Evolutionary conservation across 176 grass and related monocot genomes (phyloP).

Genomic region (Paspalum vaginatum): DNA sequence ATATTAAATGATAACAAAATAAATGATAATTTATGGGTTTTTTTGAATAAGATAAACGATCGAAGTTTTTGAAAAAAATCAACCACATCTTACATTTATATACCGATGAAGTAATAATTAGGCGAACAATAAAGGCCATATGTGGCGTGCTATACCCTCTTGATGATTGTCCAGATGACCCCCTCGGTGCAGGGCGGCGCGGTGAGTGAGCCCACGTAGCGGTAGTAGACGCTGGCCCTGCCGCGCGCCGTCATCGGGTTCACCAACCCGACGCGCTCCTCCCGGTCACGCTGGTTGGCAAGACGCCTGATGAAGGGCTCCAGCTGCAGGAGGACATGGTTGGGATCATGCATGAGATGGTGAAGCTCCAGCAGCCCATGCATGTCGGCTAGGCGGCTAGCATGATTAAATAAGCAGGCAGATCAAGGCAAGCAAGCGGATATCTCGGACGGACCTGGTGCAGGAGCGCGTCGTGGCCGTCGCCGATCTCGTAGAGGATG

Average conservation of each 20-base stretch:
- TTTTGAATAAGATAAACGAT: too few relatives aligned
- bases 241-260: constrained; percentile 43
- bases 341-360: too few relatives aligned
- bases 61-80: too few relatives aligned
- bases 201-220: constrained; percentile 85
- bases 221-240: constrained; percentile 58
- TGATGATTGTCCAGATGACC: constrained; percentile 71
- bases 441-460: not conserved
- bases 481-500: constrained; percentile 56
- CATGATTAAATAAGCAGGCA: too few relatives aligned
- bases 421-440: too few relatives aligned
- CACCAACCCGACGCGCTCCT: constrained; percentile 43
- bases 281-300: constrained; percentile 13
- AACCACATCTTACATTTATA: too few relatives aligned
- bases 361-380: too few relatives aligned
- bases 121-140: too few relatives aligned
- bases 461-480: constrained; percentile 44
- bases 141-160: constrained; percentile 35
- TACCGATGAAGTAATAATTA: too few relatives aligned
- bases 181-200: constrained; percentile 74
- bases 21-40: too few relatives aligned
- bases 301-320: constrained; percentile 54
- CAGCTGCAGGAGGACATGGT: constrained; percentile 45
- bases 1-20: too few relatives aligned
- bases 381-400: too few relatives aligned